Evolutionary conservation across 495 filamentous ascomycete species (phyloP).

Genomic region (Penicillium malachiteum): DNA sequence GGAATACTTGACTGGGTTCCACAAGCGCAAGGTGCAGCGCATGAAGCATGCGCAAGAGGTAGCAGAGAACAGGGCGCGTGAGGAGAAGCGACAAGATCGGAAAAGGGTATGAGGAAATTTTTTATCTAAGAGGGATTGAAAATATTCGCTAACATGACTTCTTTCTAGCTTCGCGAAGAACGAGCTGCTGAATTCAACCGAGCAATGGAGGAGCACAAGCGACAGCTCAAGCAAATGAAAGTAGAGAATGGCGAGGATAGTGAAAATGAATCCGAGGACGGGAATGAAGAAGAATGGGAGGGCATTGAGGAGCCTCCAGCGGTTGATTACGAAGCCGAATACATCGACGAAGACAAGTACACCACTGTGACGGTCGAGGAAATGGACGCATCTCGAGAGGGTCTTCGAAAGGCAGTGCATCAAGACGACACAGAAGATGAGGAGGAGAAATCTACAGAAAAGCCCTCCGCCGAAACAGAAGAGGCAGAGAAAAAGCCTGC

Average conservation of each 20-base stretch:
- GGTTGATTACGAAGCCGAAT: constrained; percentile 85
- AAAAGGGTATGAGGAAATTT: constrained; percentile 56
- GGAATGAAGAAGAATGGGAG: constrained; percentile 56
- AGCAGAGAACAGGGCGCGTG: constrained; percentile 66
- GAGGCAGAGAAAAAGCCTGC: constrained; percentile 26
- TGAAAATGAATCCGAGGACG: constrained; percentile 33
- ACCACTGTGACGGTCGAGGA: constrained; percentile 91
- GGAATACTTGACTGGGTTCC: constrained; percentile 92
- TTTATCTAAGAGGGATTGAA: neutral
- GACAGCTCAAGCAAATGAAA: constrained; percentile 52
- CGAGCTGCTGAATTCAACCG: constrained; percentile 74
- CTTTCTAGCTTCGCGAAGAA: constrained; percentile 69
- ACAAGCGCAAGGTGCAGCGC: constrained; percentile 86
- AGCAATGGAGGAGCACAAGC: constrained; percentile 71
- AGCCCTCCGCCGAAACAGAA: constrained; percentile 16
- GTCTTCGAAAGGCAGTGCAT: constrained; percentile 54
- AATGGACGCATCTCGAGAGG: constrained; percentile 77
- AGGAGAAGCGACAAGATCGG: constrained; percentile 69
- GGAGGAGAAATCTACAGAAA: constrained; percentile 38
- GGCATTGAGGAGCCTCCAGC: constrained; percentile 59
- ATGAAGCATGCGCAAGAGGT: constrained; percentile 78
- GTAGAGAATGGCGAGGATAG: constrained; percentile 53
- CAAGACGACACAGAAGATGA: constrained; percentile 37
- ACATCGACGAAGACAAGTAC: constrained; percentile 92
- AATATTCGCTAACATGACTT: constrained; percentile 10